Percentiles rank a stretch among this genome's conserved stretches.
Evolutionary conservation across 768 basidiomycete genomes (phyloP).

Genomic region (Scleroderma citrinum): DNA sequence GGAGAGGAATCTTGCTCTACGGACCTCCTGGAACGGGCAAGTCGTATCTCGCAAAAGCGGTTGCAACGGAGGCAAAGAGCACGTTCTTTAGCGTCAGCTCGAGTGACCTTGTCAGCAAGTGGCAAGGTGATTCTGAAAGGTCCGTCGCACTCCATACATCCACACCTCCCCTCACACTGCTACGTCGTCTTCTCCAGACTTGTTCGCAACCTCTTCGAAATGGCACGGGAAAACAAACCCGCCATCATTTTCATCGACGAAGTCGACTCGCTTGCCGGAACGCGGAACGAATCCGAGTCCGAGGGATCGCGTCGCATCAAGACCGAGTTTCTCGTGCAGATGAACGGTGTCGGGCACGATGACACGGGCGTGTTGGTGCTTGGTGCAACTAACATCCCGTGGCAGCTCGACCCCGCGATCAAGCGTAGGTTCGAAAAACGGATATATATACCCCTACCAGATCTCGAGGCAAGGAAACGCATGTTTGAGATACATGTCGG

Average conservation of each 20-base stretch:
- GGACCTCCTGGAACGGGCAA: slow-evolving; percentile 99
- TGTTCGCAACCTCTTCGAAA: slow-evolving; percentile 92
- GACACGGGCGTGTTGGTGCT: slow-evolving; percentile 94
- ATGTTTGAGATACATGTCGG: slow-evolving; percentile 99
- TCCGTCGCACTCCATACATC: slow-evolving; percentile 30
- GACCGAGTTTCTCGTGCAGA: slow-evolving; percentile 96
- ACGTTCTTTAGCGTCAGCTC: slow-evolving; percentile 98
- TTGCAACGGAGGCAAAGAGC: slow-evolving; percentile 98
- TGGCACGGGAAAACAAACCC: slow-evolving; percentile 94
- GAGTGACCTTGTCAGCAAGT: slow-evolving; percentile 94
- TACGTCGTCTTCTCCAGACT: slow-evolving; percentile 43
- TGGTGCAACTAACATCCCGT: slow-evolving; percentile 97
- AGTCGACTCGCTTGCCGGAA: slow-evolving; percentile 92
- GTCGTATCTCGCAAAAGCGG: slow-evolving; percentile 94
- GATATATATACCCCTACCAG: slow-evolving; percentile 96
- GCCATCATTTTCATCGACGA: slow-evolving; percentile 99
- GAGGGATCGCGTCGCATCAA: slow-evolving; percentile 97
- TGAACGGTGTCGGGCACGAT: slow-evolving; percentile 98
- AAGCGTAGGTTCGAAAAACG: slow-evolving; percentile 98
- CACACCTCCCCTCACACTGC: neutral
- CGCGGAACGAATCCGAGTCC: slow-evolving; percentile 93
- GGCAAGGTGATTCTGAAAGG: slow-evolving; percentile 99
- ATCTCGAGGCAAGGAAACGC: slow-evolving; percentile 80
- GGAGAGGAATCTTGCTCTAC: slow-evolving; percentile 93
- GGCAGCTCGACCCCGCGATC: slow-evolving; percentile 96